Evolutionary conservation across 2,329 filamentous ascomycete species (phyloP), one percentile per base, ranked within the genome.

Genomic region (Neoscytalidium dimidiatum): DNA sequence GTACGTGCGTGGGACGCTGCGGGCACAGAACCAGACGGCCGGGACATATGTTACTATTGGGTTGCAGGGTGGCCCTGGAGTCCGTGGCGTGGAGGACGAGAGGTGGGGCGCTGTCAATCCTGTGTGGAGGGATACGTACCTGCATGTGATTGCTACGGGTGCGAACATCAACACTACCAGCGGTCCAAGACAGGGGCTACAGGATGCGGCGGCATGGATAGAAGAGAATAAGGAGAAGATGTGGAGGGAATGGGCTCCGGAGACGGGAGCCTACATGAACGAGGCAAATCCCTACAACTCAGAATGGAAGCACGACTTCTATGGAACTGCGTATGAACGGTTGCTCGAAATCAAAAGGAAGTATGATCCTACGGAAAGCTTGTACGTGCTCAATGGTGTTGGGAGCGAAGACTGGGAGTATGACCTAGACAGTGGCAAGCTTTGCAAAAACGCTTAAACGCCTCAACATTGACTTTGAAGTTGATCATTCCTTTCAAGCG

Each of bases 51-150:
- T 68, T 52, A 69, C 68, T 19, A 46, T 74, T 62, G 72, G 74
- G 14, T 52, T 76, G 1, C 70, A 74, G 67, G 66, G 70, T 66
- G 65, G 71, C 66, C 67, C 67, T 49, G 61, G 77, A 62, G 64
- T 79, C 65, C 66, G 67, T 62, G 66, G 73, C 63, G 49, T 62
- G 68, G 48, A 72, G 48, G 26, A 61, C 60, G 68, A 56, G 71
- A 73, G 2, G 70, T 77, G 53, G 66, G 71, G 65, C 68, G 69
- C 56, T 65, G 72, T 71, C 21, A 67, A 71, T 31, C 73, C 73
- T 0, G 73, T 73, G 0, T 80, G 78, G 78, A 71, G 73, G 51
- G 70, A 51, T 1, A 71, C 75, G 3, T 78, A 78, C 23, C 61
- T 74, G 2, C 75, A 77, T 41, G 64, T 72, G 14, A 72, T 75